Base-by-base conservation (phyloP, 441 rosid species). In the Mallotus japonicus region DNA sequence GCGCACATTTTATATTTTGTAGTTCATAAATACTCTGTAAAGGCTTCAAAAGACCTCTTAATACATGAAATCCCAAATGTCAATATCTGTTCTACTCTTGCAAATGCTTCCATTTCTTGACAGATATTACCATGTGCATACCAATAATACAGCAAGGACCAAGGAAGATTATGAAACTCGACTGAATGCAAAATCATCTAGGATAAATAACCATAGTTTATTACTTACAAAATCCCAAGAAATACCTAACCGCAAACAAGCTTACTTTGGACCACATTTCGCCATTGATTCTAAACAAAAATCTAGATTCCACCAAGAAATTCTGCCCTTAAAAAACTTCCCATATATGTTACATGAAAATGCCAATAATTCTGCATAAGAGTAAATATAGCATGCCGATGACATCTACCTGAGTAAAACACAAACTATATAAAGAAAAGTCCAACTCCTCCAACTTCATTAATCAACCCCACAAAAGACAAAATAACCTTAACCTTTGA, bases 361-460 rank as follows among this genome's bases (percentile, higher is more conserved):
- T 10, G 14, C 50, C 50, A 47, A 47, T 49, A 49, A 49, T 10
- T 49, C 51, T 50, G 54, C 49, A 19, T 59, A 13, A 47, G 15
- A 56, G 20, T 20, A 14, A 56, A 55, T 44, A 54, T 57, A 8
- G 58, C 15, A 44, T 37, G 40, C 40, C 40, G 6, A 37, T 37
- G 40, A 37, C 40, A 37, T 37, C 40, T 46, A 59, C 63, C 19
- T 57, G 37, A 60, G 1, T 15, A 22, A 28, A 59, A 17, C 5
- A 37, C 40, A 3, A 37, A 37, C 6, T 17, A 34, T 40, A 40
- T 2, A 42, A 17, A 13, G 16, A 8, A 9, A 2, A 16, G 47
- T 24, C 46, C 34, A 17, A 44, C 50, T n/a, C 16, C 71, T n/a
- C 53, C 72, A 57, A 56, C 73, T 57, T 42, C 64, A 69, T 28